Conservation (phyloP, 2,329 filamentous ascomycete genomes). For the Fusarium sterilihyphosum region DNA sequence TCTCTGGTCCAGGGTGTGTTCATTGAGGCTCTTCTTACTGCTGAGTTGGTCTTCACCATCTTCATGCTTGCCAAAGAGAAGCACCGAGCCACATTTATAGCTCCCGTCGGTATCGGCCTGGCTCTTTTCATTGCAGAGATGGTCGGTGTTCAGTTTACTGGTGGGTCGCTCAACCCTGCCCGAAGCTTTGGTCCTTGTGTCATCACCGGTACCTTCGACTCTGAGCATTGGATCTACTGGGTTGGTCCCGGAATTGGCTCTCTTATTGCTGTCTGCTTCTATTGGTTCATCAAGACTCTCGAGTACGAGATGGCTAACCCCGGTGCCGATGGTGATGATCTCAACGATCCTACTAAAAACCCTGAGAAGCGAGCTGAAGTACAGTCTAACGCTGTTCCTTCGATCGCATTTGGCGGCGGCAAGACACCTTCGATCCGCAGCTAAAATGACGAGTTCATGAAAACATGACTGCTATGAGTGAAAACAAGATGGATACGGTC, state of each 20-base stretch:
- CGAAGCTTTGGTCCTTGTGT: constrained; percentile 59
- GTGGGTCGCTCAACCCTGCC: constrained; percentile 59
- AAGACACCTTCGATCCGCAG: constrained; percentile 39
- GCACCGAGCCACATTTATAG: constrained; percentile 58
- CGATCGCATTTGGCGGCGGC: constrained; percentile 26
- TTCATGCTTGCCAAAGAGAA: constrained; percentile 64
- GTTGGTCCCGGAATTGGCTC: constrained; percentile 49
- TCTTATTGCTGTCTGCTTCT: constrained; percentile 50
- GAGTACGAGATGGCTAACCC: constrained; percentile 59
- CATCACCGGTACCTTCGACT: constrained; percentile 52
- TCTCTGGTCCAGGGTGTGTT: constrained; percentile 58
- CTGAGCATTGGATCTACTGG: constrained; percentile 61
- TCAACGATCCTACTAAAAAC: constrained; percentile 57
- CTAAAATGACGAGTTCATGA: constrained; percentile 5
- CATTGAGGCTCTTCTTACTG: constrained; percentile 60
- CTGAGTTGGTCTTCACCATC: constrained; percentile 59
- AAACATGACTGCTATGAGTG: constrained; percentile 8
- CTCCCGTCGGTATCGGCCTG: constrained; percentile 59
- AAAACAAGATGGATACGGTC: background rate
- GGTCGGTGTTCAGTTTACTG: constrained; percentile 59
- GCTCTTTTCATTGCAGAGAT: constrained; percentile 58
- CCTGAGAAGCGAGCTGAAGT: constrained; percentile 51
- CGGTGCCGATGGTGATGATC: constrained; percentile 55
- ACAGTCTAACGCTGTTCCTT: constrained; percentile 26
- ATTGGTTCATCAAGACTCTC: constrained; percentile 53